Evolutionary conservation across 768 basidiomycete species (phyloP).

Genomic region (Candolleomyces eurysporus): DNA sequence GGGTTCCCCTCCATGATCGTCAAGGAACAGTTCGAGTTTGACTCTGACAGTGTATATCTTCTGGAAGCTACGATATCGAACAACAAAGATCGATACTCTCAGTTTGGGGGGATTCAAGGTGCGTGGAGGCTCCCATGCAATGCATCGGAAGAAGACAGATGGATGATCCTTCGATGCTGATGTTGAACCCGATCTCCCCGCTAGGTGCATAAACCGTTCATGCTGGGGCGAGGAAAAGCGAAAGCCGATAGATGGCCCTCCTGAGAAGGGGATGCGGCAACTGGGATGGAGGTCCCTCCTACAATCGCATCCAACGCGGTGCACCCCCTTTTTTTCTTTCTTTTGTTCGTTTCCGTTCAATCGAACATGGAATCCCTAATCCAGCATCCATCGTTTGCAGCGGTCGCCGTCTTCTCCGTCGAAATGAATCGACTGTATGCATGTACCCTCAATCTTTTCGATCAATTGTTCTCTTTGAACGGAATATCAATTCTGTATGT

Average conservation of each 20-base stretch:
- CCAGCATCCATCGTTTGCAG: too few relatives aligned
- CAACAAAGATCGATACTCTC: constrained; percentile 26
- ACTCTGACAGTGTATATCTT: constrained; percentile 19
- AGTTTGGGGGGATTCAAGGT: constrained; percentile 30
- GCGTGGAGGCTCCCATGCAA: neutral
- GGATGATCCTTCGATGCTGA: too few relatives aligned
- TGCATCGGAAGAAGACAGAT: too few relatives aligned
- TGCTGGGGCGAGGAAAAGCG: neutral
- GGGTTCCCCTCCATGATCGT: constrained; percentile 26
- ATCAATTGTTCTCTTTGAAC: too few relatives aligned
- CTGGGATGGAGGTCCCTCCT: neutral
- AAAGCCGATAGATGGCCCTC: too few relatives aligned
- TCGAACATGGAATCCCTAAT: too few relatives aligned
- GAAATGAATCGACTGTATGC: too few relatives aligned
- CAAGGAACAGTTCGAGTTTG: constrained; percentile 23
- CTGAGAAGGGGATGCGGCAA: neutral
- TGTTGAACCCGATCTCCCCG: neutral
- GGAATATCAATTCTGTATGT: too few relatives aligned
- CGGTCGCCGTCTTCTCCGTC: too few relatives aligned
- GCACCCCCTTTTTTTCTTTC: neutral
- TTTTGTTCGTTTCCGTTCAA: neutral
- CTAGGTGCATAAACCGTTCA: neutral
- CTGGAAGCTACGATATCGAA: constrained; percentile 26
- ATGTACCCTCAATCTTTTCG: too few relatives aligned
- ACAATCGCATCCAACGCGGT: neutral